Base-by-base conservation (phyloP, 2,329 filamentous ascomycete species). In the Diplodia seriata region DNA sequence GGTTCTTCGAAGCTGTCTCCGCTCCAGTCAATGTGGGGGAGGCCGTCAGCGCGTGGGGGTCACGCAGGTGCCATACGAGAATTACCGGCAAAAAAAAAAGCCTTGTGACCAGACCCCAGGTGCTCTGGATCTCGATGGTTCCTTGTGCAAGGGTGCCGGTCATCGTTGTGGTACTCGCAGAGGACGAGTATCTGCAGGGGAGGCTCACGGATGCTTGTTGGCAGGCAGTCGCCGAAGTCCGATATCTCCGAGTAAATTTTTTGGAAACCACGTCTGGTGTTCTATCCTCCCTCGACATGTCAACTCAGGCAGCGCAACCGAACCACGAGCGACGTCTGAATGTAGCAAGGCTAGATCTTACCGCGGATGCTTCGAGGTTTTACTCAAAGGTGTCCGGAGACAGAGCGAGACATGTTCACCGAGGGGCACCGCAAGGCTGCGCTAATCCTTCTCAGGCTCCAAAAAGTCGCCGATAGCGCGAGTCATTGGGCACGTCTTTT, bases 391-490 rank as follows among this genome's bases (percentile, higher is more conserved):
- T 3, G 23, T 26, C 23, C 23, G 9, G 1, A 2, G 36, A 4
- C 12, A 54, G 15, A 3, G 1, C 15, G 29, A 54, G 29, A 29
- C 51, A 57, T 15, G 36, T 11, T 36, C 40, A 20, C n/a, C 3
- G 26, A 26, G 26, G 26, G 26, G 26, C 26, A 29, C 56, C 26
- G 38, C 9, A 26, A 11, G 15, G 12, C 9, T 5, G 20, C 57
- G 59, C 59, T 51, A 51, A 36, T 12, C 59, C 47, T 6, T 5
- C 26, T 51, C n/a, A 51, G 59, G 29, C 15, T 9, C 15, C 31
- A 14, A 51, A 62, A 63, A 63, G 59, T 63, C 59, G 47, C 59
- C 59, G 59, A 63, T 8, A n/a, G 23, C 33, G 59, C 59, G 59
- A 63, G 43, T 63, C 59, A 63, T 49, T 62, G 18, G 43, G 26